Conservation (phyloP, 306 rosid genomes). For the Inga leiocalycina region DNA sequence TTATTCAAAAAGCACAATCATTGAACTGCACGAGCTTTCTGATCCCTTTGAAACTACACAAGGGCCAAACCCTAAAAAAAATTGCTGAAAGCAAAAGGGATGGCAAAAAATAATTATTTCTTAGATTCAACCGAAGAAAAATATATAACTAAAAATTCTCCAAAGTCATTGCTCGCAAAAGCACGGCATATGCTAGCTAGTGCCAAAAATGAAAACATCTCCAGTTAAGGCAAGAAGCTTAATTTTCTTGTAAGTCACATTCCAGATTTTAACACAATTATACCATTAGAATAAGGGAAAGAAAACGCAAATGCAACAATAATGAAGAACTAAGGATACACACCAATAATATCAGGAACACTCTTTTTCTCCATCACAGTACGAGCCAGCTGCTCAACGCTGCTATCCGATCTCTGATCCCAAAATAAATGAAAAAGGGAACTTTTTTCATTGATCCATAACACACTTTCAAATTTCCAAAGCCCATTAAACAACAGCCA, state of each 20-base stretch:
- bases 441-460: neutral
- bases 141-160: no score
- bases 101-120: neutral
- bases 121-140: neutral
- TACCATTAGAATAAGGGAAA: neutral
- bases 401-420: constrained; percentile 54
- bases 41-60: neutral
- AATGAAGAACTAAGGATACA: neutral
- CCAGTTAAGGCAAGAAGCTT: neutral
- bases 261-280: neutral
- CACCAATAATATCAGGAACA: constrained; percentile 74
- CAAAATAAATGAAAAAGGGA: neutral
- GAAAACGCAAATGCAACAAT: neutral
- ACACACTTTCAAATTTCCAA: neutral
- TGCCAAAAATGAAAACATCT: neutral
- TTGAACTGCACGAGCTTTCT: neutral
- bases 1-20: neutral
- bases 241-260: neutral
- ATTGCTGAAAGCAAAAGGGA: neutral
- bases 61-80: neutral
- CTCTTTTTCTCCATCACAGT: constrained; percentile 56
- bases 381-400: constrained; percentile 63
- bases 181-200: neutral
- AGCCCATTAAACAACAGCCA: neutral
- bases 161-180: neutral